Conservation (phyloP, 371 early-diverging fungal species). For the Haplosporangium sp. region DNA sequence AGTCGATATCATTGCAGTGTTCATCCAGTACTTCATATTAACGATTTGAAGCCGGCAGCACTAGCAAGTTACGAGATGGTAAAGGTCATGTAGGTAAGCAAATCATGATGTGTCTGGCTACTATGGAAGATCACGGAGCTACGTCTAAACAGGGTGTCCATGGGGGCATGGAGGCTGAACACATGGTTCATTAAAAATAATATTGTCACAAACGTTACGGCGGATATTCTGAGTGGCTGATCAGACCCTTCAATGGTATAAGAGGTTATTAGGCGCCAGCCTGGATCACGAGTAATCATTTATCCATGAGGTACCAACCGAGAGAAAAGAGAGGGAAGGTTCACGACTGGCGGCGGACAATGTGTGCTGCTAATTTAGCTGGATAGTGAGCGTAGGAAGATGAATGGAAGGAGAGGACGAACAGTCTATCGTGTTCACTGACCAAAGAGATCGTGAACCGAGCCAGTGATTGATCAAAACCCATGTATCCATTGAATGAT, state of each 20-base stretch:
- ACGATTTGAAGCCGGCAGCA: too few relatives aligned
- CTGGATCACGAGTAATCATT: conserved; percentile 2
- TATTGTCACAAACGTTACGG: background rate
- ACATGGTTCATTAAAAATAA: background rate
- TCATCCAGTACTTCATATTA: too few relatives aligned
- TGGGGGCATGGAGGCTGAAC: background rate
- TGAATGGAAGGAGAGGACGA: background rate
- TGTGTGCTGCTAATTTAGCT: background rate
- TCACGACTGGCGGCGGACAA: background rate
- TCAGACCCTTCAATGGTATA: background rate
- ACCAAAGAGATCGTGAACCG: conserved; percentile 26
- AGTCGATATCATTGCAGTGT: too few relatives aligned
- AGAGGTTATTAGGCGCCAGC: background rate
- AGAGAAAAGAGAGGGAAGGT: background rate
- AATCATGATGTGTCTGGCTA: background rate
- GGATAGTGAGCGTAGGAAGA: background rate
- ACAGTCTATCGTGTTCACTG: background rate
- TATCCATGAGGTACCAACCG: background rate
- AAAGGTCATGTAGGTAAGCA: too few relatives aligned
- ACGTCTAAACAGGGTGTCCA: background rate
- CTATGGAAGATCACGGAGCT: background rate
- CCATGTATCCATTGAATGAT: background rate
- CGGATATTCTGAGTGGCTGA: conserved; percentile 3
- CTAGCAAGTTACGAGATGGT: too few relatives aligned
- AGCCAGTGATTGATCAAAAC: conserved; percentile 14